Evolutionary conservation across 2,329 filamentous ascomycete species (phyloP).

Genomic region (Bertia moriformis): DNA sequence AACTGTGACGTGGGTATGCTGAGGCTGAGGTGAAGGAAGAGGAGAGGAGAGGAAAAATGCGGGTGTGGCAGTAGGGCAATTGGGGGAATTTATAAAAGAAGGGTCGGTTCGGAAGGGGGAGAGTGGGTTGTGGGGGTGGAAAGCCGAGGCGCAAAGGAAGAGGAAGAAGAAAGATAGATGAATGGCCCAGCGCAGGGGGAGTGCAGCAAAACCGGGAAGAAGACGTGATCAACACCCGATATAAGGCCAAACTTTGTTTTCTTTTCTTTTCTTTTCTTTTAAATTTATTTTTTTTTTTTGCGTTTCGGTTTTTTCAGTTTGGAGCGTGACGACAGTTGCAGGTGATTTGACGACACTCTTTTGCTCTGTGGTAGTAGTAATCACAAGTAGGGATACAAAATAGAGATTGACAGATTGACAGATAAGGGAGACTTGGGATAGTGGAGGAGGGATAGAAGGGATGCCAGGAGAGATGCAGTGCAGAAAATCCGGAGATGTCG

Average conservation of each 20-base stretch:
- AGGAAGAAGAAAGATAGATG: neutral
- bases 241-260: no score
- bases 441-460: constrained; percentile 6
- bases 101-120: neutral
- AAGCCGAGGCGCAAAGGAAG: neutral
- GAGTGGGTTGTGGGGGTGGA: neutral
- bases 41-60: no score
- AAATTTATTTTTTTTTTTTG: no score
- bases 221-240: no score
- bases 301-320: no score
- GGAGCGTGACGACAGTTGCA: no score
- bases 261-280: no score
- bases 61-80: no score
- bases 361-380: neutral
- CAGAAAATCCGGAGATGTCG: neutral
- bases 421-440: constrained; percentile 2
- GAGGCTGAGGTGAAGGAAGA: no score
- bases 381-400: neutral
- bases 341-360: no score
- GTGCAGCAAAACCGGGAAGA: no score
- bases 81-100: no score
- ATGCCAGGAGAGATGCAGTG: constrained; percentile 2
- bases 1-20: constrained; percentile 23
- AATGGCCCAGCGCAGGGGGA: neutral
- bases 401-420: neutral